phyloP scores from a whole-genome alignment of 2,329 filamentous ascomycete genomes.

The Pseudogymnoascus sp. region DNA sequence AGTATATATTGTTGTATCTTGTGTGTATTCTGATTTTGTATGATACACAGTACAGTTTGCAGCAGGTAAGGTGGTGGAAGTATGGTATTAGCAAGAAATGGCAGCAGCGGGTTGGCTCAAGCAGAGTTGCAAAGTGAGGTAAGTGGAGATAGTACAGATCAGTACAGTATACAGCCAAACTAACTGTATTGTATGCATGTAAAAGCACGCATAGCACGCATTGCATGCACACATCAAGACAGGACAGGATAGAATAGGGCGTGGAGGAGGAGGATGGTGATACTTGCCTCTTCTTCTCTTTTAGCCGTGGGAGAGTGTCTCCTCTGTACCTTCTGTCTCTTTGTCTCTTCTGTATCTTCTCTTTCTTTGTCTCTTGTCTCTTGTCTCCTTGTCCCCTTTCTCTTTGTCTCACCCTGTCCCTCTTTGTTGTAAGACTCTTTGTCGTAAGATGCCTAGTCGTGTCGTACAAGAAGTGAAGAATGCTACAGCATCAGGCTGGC shows the following conservation, averaged over 20 bases:
- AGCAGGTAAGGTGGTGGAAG: neutral
- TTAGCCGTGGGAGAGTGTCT: neutral
- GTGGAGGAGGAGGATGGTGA: neutral
- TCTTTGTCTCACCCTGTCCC: neutral
- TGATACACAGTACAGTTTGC: neutral
- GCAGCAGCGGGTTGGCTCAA: neutral
- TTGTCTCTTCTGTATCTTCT: too few relatives aligned
- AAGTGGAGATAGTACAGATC: neutral
- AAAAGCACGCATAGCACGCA: neutral
- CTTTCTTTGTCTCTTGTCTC: too few relatives aligned
- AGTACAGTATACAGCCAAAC: too few relatives aligned
- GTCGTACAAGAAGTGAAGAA: neutral
- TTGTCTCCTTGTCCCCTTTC: neutral
- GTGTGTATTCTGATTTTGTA: neutral
- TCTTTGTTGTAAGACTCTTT: neutral
- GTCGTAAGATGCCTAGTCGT: neutral
- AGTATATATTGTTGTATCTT: neutral
- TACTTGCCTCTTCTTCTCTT: neutral
- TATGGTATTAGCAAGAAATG: neutral
- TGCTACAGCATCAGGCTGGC: neutral
- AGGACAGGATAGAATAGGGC: neutral
- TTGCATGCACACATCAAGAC: neutral
- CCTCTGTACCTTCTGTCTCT: neutral
- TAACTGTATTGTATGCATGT: neutral
- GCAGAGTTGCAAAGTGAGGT: neutral